Percentiles rank a stretch among this genome's conserved stretches.
phyloP scores from a whole-genome alignment of 495 filamentous ascomycete species.

The Cryomyces minteri region DNA sequence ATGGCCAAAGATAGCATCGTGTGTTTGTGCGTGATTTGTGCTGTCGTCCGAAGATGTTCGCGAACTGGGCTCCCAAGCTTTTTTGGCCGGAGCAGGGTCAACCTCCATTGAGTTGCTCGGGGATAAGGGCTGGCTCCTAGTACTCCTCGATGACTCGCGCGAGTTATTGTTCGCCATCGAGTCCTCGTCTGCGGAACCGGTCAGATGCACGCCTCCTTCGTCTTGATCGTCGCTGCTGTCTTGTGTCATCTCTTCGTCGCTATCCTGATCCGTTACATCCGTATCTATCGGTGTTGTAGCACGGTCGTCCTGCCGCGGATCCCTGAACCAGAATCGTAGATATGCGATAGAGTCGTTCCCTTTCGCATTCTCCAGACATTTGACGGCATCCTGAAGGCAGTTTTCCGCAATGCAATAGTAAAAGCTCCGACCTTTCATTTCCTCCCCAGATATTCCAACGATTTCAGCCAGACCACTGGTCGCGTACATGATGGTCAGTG shows the following conservation, averaged over 20 bases:
- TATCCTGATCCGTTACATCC: conserved; percentile 18
- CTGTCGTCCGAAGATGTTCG: conserved; percentile 13
- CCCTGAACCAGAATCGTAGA: conserved; percentile 72
- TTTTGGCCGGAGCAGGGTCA: neutral
- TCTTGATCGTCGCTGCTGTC: conserved; percentile 5
- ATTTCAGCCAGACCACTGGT: conserved; percentile 56
- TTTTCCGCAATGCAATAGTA: conserved; percentile 67
- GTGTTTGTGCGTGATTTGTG: conserved; percentile 11
- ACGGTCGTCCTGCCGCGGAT: conserved; percentile 39
- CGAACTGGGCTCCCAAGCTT: conserved; percentile 1
- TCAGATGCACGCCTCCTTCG: conserved; percentile 21
- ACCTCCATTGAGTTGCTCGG: conserved; percentile 7
- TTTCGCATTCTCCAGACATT: conserved; percentile 68
- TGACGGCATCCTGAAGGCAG: conserved; percentile 54
- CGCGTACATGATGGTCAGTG: conserved; percentile 72
- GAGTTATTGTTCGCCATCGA: neutral
- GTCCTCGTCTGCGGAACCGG: neutral
- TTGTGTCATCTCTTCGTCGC: conserved; percentile 18
- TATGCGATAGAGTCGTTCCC: conserved; percentile 91
- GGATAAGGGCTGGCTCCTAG: neutral
- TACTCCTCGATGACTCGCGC: neutral
- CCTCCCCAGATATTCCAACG: conserved; percentile 46
- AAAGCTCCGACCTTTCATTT: conserved; percentile 53
- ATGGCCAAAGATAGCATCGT: conserved; percentile 23
- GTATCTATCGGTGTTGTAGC: conserved; percentile 4